phyloP scores from a whole-genome alignment of 805 yeast species.

The Yarrowia deformans region DNA sequence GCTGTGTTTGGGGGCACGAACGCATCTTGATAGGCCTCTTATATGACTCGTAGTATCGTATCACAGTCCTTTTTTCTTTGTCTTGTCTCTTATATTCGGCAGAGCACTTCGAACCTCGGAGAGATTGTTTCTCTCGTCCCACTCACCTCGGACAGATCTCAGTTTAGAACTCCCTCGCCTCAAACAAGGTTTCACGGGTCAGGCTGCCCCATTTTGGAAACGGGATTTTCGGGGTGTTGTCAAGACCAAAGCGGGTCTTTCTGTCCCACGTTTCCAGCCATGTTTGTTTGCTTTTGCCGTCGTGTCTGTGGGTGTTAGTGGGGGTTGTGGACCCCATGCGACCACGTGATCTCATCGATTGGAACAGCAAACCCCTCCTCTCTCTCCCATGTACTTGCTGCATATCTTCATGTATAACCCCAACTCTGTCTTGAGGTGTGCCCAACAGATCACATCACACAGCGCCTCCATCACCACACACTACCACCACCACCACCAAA shows the following conservation, averaged over 20 bases:
- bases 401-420: slow-evolving; percentile 20
- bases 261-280: neutral
- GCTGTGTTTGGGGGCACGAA: too few species aligned
- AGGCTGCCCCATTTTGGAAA: neutral
- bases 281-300: neutral
- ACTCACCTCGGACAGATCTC: too few species aligned
- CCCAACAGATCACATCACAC: slow-evolving; percentile 37
- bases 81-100: too few species aligned
- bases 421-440: slow-evolving; percentile 22
- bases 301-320: neutral
- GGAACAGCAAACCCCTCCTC: slow-evolving; percentile 39
- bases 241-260: neutral
- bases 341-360: slow-evolving; percentile 37
- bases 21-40: too few species aligned
- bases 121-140: too few species aligned
- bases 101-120: too few species aligned
- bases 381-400: slow-evolving; percentile 13
- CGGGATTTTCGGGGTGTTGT: neutral
- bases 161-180: too few species aligned
- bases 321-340: neutral
- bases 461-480: too few species aligned
- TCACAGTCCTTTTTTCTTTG: too few species aligned
- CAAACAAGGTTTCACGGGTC: slow-evolving; percentile 7
- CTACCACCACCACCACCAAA: neutral
- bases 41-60: too few species aligned